Evolutionary conservation across 495 filamentous ascomycete species (phyloP).

Genomic region (Annulohypoxylon bovei): DNA sequence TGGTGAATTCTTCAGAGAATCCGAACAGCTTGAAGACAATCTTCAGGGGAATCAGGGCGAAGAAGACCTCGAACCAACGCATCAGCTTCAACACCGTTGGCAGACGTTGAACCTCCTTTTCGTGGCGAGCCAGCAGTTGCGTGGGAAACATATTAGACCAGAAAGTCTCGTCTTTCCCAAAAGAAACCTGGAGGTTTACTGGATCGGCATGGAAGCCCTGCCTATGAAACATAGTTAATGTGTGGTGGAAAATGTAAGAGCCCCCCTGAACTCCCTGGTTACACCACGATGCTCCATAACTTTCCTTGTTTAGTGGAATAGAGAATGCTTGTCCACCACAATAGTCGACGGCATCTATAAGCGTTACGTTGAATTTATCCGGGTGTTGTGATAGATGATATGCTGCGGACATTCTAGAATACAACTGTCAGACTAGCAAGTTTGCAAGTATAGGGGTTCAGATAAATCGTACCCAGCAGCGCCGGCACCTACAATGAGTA

Average conservation of each 20-base stretch:
- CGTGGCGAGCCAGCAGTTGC: slow-evolving; percentile 68
- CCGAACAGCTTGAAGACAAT: slow-evolving; percentile 73
- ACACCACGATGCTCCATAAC: slow-evolving; percentile 77
- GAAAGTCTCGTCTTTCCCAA: slow-evolving; percentile 80
- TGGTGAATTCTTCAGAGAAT: slow-evolving; percentile 78
- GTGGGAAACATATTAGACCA: slow-evolving; percentile 87
- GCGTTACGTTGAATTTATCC: slow-evolving; percentile 75
- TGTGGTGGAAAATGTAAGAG: slow-evolving; percentile 82
- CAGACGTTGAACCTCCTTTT: slow-evolving; percentile 73
- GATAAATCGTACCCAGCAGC: slow-evolving; percentile 61
- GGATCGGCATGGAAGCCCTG: slow-evolving; percentile 74
- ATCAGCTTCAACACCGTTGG: slow-evolving; percentile 71
- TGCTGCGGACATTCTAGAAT: slow-evolving; percentile 71
- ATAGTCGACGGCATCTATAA: slow-evolving; percentile 73
- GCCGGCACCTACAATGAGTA: slow-evolving; percentile 71
- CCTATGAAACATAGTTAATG: slow-evolving; percentile 76
- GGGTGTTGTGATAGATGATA: slow-evolving; percentile 77
- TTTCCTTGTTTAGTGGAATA: slow-evolving; percentile 72
- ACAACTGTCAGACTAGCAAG: slow-evolving; percentile 8
- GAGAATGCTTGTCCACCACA: slow-evolving; percentile 86
- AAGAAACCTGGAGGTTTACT: slow-evolving; percentile 81
- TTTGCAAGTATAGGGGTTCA: background rate
- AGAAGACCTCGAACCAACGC: slow-evolving; percentile 73
- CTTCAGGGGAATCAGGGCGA: slow-evolving; percentile 79
- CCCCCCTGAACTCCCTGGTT: slow-evolving; percentile 90